Base-by-base conservation (phyloP, 768 basidiomycete genomes). In the Myochromella boudieri region DNA sequence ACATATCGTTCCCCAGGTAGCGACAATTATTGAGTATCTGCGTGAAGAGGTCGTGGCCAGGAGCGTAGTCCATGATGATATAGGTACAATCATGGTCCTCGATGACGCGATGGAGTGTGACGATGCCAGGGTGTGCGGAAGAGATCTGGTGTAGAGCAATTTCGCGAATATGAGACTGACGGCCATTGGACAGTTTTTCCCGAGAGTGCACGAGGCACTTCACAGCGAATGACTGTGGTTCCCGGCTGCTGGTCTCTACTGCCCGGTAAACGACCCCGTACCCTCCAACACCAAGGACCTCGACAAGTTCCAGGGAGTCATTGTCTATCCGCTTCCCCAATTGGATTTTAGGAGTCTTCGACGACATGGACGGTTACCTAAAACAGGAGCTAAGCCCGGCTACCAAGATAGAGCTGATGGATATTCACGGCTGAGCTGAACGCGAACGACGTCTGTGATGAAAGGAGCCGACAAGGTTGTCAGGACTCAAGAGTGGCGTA, bases 211-310 rank as follows among this genome's bases (percentile, higher is more conserved):
- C 74, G 41, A 94, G 84, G 64, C 93, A 97, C 70, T 98, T 97
- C 59, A 98, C 93, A 49, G 94, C 93, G 66, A 81, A 93, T 45
- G 82, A 84, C 54, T 71, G 69, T 15, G 64, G 69, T 37, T 73
- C 69, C 29, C 72, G 67, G 55, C 77, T 70, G 42, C 61, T 72
- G 10, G 69, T 65, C 61, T 89, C 87, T 49, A 88, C 73, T 20
- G 91, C 95, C 46, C 89, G 87, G 66, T 95, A 97, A 9, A 97
- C 95, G 57, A 94, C 85, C 44, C 95, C 95, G 62, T 97, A 98
- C 18, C 95, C 95, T 10, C 95, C 95, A 26, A 88, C 81, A 27
- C 95, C 95, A 40, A 98, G 81, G 52, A 95, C 78, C 58, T 88
- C 82, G 57, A 88, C 80, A 50, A 98, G 84, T 66, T 93, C 80